phyloP scores from a whole-genome alignment of 148 eudicot genomes.

The Amaranthus hypochondriacus region DNA sequence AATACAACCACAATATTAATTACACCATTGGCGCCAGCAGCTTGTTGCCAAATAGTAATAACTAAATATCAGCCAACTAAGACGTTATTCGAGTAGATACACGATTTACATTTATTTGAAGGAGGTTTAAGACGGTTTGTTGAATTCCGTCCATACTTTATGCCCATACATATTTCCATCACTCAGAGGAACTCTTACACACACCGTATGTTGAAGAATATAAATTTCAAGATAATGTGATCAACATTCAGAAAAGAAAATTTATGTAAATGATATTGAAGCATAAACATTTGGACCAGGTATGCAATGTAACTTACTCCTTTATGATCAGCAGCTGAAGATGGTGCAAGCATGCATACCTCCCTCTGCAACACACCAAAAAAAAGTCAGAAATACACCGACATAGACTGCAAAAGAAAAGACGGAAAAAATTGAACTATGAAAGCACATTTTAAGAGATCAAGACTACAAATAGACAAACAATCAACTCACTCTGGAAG shows the following conservation, averaged over 20 bases:
- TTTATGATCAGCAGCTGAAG: conserved; percentile 71
- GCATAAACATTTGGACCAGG: background rate
- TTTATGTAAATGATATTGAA: too few species aligned
- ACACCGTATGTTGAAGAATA: background rate
- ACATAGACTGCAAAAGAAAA: background rate
- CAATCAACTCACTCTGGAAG: conserved; percentile 60
- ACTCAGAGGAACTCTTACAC: background rate
- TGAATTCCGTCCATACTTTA: background rate
- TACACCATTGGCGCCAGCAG: too few species aligned
- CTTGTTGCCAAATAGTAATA: too few species aligned
- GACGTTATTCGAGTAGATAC: too few species aligned
- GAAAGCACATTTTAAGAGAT: background rate
- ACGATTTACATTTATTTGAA: background rate
- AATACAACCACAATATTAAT: background rate
- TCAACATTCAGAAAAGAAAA: too few species aligned
- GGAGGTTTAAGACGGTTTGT: background rate
- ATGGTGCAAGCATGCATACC: conserved; percentile 80
- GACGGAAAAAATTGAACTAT: background rate
- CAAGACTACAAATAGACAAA: background rate
- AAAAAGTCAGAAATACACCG: conserved; percentile 17
- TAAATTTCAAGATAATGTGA: too few species aligned
- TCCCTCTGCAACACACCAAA: conserved; percentile 66
- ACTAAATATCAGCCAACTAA: too few species aligned
- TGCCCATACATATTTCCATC: background rate
- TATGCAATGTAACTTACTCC: conserved; percentile 64